phyloP scores from a whole-genome alignment of 306 rosid genomes.

The Argentina anserina region DNA sequence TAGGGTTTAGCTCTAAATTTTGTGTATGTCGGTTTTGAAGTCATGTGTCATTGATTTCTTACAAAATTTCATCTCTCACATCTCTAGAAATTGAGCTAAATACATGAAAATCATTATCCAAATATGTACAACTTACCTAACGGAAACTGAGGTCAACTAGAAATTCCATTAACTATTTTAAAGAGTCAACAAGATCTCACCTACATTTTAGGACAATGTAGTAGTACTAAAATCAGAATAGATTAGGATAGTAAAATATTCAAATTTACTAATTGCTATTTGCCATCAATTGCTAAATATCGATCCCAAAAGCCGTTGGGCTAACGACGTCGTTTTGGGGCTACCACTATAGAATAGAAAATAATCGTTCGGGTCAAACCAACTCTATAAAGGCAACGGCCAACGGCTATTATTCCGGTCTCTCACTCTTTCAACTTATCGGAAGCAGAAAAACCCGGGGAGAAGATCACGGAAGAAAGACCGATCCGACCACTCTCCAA shows the following conservation, averaged over 20 bases:
- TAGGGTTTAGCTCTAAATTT: too few species aligned
- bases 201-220: background rate
- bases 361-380: background rate
- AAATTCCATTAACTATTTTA: background rate
- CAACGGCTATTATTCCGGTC: conserved; percentile 44
- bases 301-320: background rate
- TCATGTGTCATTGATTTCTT: too few species aligned
- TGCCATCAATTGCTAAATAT: background rate
- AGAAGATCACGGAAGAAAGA: conserved; percentile 28
- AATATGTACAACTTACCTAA: rapidly evolving
- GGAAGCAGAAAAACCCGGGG: conserved; percentile 30
- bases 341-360: too few species aligned
- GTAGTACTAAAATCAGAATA: background rate
- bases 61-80: too few species aligned
- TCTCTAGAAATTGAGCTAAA: background rate
- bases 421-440: conserved; percentile 12
- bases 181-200: background rate
- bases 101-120: background rate
- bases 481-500: conserved; percentile 13
- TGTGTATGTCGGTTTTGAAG: too few species aligned
- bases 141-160: background rate
- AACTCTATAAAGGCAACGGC: conserved; percentile 16
- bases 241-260: background rate
- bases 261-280: background rate
- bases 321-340: background rate